Base-by-base conservation (phyloP, 129 eudicot genomes). In the Escallonia rubra region DNA sequence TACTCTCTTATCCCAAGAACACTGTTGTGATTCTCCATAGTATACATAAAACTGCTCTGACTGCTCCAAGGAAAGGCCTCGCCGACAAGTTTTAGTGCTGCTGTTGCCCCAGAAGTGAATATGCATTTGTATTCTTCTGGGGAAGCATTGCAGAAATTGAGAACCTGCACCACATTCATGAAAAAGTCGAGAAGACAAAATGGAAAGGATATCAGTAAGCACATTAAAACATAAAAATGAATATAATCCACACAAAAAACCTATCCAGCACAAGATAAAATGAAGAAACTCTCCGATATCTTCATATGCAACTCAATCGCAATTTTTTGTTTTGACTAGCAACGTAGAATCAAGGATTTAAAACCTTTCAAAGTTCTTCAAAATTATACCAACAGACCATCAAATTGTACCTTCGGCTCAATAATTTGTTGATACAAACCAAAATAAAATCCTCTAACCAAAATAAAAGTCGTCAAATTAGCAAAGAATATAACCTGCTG, bases 1-100 rank as follows among this genome's bases (percentile, higher is more conserved):
- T 91, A 93, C 96, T 93, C 96, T 78, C 98, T 74, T 61, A 93
- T 86, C n/a, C 98, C 98, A 67, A 93, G 86, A 34, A 89, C 96
- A 61, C 98, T 93, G 76, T 93, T 93, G 79, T 93, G 98, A 80
- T 93, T 93, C 81, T 93, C 98, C 76, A 84, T 74, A 49, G 96
- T 86, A 57, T 89, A 93, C 90, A 84, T 86, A 66, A 84, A 93
- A 51, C 77, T 78, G 85, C 98, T 93, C 65, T 76, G 67, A 72
- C 77, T 70, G 68, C 85, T 84, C 95, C 96, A 93, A 46, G 98
- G 98, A 82, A 93, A 93, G 48, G 96, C 86, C 82, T 93, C 98
- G 2, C 98, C 98, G 62, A 93, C 87, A 76, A 93, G 95, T 70
- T 93, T 93, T 44, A 93, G 78, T 58, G 98, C 96, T 16, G 95